Conservation (phyloP, 768 basidiomycete species). For the Russula ochroleuca region DNA sequence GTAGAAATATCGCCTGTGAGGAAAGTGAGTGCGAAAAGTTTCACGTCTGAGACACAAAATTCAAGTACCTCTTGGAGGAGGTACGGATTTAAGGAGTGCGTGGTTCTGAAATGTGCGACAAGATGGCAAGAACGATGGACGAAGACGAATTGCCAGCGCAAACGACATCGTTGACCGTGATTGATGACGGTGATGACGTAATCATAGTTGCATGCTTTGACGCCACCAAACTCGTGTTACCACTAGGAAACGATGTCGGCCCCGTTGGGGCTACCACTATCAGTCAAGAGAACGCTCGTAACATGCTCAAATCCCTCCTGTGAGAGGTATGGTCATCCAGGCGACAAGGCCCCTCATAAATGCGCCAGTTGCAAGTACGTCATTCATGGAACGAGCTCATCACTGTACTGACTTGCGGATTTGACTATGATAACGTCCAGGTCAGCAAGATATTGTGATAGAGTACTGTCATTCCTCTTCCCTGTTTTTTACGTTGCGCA, state of each 20-base stretch:
- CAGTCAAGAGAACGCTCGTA: conserved; percentile 25
- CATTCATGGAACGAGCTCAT: not conserved
- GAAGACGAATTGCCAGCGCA: conserved; percentile 3
- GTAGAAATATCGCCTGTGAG: conserved; percentile 48
- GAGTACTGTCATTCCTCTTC: not conserved
- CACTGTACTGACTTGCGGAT: not conserved
- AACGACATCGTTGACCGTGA: conserved; percentile 9
- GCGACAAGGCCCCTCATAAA: conserved; percentile 25
- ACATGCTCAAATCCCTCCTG: conserved; percentile 25
- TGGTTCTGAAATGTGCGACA: conserved; percentile 15
- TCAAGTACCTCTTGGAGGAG: conserved; percentile 4
- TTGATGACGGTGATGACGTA: conserved; percentile 8
- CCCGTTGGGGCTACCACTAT: conserved; percentile 23
- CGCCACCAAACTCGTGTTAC: not conserved
- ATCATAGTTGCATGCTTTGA: not conserved
- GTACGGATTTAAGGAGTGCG: conserved; percentile 5
- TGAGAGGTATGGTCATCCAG: conserved; percentile 4
- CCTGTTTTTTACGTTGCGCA: not conserved
- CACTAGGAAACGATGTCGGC: conserved; percentile 16
- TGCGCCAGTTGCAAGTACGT: conserved; percentile 27
- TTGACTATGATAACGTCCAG: not conserved
- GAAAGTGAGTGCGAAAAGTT: not conserved
- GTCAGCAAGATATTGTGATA: conserved; percentile 27
- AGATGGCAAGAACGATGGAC: conserved; percentile 8
- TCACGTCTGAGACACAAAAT: not conserved